Percentiles rank a stretch among this genome's conserved stretches.
Conservation (phyloP, 768 basidiomycete species). For the Leccinum incarnatum region DNA sequence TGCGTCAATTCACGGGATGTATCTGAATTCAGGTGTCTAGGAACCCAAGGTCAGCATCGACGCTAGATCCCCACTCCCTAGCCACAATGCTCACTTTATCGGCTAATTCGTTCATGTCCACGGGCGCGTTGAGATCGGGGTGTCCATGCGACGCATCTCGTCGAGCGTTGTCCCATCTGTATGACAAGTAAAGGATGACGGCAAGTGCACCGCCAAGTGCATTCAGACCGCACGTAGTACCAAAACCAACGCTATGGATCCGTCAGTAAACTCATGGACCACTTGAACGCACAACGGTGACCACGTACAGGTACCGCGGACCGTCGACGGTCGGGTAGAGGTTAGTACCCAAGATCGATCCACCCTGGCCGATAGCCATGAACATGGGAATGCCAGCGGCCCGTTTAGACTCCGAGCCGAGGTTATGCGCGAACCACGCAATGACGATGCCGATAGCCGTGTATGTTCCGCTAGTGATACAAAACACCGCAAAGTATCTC, state of each 20-base stretch:
- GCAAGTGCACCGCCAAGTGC: conserved; percentile 24
- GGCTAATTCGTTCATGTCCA: conserved; percentile 63
- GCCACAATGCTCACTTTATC: conserved; percentile 47
- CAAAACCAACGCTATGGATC: conserved; percentile 48
- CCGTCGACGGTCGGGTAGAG: conserved; percentile 64
- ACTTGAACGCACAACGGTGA: neutral
- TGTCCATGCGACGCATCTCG: conserved; percentile 54
- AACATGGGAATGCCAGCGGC: conserved; percentile 76
- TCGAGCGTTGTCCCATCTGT: conserved; percentile 56
- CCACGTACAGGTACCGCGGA: conserved; percentile 60
- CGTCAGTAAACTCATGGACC: neutral
- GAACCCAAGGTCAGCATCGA: neutral
- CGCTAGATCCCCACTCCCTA: too few species aligned
- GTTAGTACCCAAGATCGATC: conserved; percentile 69
- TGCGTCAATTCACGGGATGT: conserved; percentile 13
- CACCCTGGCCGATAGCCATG: conserved; percentile 79
- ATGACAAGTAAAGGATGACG: conserved; percentile 57
- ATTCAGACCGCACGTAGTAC: conserved; percentile 42
- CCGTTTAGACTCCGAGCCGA: conserved; percentile 75
- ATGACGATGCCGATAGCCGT: conserved; percentile 71
- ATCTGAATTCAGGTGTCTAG: conserved; percentile 23
- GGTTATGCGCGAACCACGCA: conserved; percentile 78
- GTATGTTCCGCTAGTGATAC: conserved; percentile 75
- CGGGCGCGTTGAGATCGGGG: conserved; percentile 42
- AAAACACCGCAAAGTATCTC: conserved; percentile 76